Conservation (phyloP, 1,284 basidiomycete genomes). For the Sphagnurus paluster region DNA sequence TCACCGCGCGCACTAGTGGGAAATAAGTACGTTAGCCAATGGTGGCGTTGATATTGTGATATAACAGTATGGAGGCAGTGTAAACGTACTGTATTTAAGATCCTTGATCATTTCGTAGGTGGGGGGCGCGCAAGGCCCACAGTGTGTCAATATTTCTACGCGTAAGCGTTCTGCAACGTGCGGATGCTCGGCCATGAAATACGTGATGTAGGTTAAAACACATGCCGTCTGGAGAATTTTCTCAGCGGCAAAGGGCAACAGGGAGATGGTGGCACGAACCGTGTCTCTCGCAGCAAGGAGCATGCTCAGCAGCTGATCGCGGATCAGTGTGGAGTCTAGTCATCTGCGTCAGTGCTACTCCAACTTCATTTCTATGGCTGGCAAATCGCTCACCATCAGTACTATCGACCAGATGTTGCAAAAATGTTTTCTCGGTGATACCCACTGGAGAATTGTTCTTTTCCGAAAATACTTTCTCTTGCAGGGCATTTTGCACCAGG, state of each 20-base stretch:
- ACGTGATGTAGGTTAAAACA: slow-evolving; percentile 61
- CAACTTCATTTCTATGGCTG: too few relatives aligned
- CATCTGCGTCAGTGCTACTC: background rate
- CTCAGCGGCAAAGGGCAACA: slow-evolving; percentile 4
- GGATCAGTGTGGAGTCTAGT: slow-evolving; percentile 55
- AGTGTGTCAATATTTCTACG: slow-evolving; percentile 58
- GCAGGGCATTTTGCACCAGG: slow-evolving; percentile 53
- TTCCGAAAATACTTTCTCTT: slow-evolving; percentile 42
- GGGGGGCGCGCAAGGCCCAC: slow-evolving; percentile 46
- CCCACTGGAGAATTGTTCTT: slow-evolving; percentile 37
- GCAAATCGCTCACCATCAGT: slow-evolving; percentile 50
- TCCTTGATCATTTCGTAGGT: slow-evolving; percentile 54
- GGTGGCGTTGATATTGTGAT: too few relatives aligned
- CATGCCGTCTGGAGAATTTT: slow-evolving; percentile 51
- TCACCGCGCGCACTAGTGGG: slow-evolving; percentile 61
- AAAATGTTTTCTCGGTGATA: slow-evolving; percentile 58
- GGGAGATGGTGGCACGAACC: slow-evolving; percentile 36
- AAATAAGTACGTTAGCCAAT: slow-evolving; percentile 10
- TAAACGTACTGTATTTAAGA: slow-evolving; percentile 60
- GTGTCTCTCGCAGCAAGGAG: slow-evolving; percentile 73
- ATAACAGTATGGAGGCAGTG: background rate
- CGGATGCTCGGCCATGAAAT: slow-evolving; percentile 65
- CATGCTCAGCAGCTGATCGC: slow-evolving; percentile 73
- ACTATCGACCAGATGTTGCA: slow-evolving; percentile 65
- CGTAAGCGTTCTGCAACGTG: slow-evolving; percentile 53